These are phyloP conservation scores for Diplodia scrobiculata DNA, from an alignment of 2,329 filamentous ascomycete species.

Conservation along the genomic window DNA sequence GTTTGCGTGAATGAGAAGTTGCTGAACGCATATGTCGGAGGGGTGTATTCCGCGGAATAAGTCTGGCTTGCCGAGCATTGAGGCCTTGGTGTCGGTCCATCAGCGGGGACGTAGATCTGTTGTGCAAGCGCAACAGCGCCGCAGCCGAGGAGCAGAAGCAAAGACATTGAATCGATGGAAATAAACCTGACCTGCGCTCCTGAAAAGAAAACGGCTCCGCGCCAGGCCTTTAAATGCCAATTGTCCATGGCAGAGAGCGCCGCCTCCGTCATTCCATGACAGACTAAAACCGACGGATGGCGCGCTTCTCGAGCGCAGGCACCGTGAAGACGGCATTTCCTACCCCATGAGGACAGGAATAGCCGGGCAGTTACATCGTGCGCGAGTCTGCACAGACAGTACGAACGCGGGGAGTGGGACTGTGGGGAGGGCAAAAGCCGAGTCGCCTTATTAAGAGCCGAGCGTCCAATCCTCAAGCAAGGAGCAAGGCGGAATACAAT, in stretches of 20 bases:
- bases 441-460: slow-evolving; percentile 5
- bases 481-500: background rate
- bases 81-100: slow-evolving; percentile 37
- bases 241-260: background rate
- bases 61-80: slow-evolving; percentile 37
- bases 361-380: slow-evolving; percentile 17
- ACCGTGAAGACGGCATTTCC: slow-evolving; percentile 2
- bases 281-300: background rate
- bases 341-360: background rate
- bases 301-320: background rate
- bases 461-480: background rate
- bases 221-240: background rate
- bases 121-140: slow-evolving; percentile 34
- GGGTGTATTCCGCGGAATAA: slow-evolving; percentile 34
- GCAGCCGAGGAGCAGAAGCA: slow-evolving; percentile 3
- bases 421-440: slow-evolving; percentile 1
- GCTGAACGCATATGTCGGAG: slow-evolving; percentile 39
- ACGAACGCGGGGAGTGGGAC: slow-evolving; percentile 13
- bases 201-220: background rate
- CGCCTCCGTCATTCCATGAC: background rate
- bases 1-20: slow-evolving; percentile 45
- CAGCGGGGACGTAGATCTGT: slow-evolving; percentile 42
- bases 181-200: background rate
- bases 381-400: background rate
- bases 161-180: background rate